A percentile compares a stretch with the other conserved stretches of the same genome.
Conservation (phyloP, 176 grass and related monocot genomes). For the Oryza punctata region DNA sequence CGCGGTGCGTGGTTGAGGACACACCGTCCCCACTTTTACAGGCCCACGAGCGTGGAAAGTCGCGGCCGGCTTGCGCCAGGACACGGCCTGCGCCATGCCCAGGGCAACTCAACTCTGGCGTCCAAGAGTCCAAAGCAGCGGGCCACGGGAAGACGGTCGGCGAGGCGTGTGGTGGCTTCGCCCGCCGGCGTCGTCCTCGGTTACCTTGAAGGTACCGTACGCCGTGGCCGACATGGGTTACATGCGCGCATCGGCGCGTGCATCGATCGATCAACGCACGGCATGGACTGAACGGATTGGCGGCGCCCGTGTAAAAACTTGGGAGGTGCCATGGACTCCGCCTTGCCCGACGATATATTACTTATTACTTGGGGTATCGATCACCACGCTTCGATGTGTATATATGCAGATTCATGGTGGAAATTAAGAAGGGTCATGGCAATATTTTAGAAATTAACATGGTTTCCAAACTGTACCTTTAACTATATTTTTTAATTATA, state of each 20-base stretch:
- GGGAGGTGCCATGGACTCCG: no score
- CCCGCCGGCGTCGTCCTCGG: no score
- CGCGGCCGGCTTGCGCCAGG: neutral
- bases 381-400: no score
- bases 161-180: neutral
- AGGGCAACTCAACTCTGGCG: neutral
- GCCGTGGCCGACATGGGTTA: no score
- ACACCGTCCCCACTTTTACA: neutral
- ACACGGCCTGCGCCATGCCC: neutral
- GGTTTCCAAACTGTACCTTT: no score
- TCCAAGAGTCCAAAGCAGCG: neutral
- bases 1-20: neutral
- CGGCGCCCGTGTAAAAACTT: neutral
- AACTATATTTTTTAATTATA: no score
- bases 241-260: no score
- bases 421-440: no score
- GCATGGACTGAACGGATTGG: neutral
- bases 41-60: neutral
- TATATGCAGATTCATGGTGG: no score
- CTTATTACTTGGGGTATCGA: no score
- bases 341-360: neutral
- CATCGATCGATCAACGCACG: neutral
- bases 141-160: neutral
- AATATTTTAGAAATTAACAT: no score
- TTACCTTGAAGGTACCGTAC: no score